Evolutionary conservation across 2,329 filamentous ascomycete species (phyloP), one percentile per base, ranked within the genome.

Genomic region (Ophiostoma ips): DNA sequence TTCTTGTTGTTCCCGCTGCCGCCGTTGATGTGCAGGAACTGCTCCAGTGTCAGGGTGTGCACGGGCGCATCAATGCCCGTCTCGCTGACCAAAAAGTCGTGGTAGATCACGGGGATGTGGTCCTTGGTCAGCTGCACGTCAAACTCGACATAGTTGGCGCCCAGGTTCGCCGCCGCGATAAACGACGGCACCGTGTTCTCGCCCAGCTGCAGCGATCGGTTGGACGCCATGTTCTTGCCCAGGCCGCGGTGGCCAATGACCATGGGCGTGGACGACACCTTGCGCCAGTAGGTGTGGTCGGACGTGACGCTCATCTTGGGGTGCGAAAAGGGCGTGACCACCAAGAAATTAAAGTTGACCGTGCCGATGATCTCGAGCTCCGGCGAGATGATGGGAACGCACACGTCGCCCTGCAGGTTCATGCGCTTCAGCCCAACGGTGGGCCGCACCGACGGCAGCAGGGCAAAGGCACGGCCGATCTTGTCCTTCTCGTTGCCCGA

Each of bases 91-190:
- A 96, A 73, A 61, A 98, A 98, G 64, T 98, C 92, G 62, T 98
- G 92, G 62, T 98, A 98, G 60, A 98, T 95, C 56, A 98, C 90
- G 0, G 92, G 92, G 1, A 98, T 88, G 59, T 94, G 88, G 62
- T 98, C 92, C 62, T 98, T 98, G n/a, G 92, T 98, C 36, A 98
- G 71, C 63, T 98, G 92, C 1, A 98, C 92, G 62, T 98, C 92
- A 60, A 84, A 82, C 58, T 83, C 79, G 44, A 84, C 79, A 58
- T 83, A 83, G 50, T 82, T 76, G 3, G 79, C 92, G 9, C 92
- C 92, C 48, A 98, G 67, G 57, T 95, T 96, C 40, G 90, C 89
- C 2, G 92, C 92, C 3, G 90, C 87, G 60, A 96, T 95, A 66
- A 98, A 98, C 0, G 92, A 96, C 50, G 83, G 84, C 24, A 98